Base-by-base conservation (phyloP, 2,329 filamentous ascomycete genomes). In the Paecilomyces niveus region DNA sequence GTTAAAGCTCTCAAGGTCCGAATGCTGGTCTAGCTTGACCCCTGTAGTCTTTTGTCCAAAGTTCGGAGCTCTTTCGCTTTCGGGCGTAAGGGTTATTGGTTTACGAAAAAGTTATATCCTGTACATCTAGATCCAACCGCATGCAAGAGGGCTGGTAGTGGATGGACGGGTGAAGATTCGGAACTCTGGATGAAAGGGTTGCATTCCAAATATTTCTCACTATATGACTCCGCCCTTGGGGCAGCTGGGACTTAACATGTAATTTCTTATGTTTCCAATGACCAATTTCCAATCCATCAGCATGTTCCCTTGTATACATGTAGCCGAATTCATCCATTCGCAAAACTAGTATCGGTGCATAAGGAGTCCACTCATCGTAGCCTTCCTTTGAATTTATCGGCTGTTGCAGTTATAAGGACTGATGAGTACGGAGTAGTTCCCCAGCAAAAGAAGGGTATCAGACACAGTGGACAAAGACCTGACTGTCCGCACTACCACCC, bases 81-180 rank as follows among this genome's bases (percentile, higher is more conserved):
- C 39, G 15, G 18, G 39, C 39, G 39, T 18, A 45, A 45, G 39
- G 39, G 39, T 45, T 21, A 45, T 45, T 45, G 39, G 39, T 67
- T 62, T 65, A 65, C 70, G 70, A 72, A 70, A 55, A 72, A 68
- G 39, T 45, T 45, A 72, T 72, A 73, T 72, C 70, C 70, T 73
- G 71, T 73, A 73, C 69, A 70, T 72, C 72, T 73, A 73, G 70
- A 72, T 71, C 68, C 67, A 70, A 70, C 68, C 65, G 68, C 68
- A 64, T 64, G 67, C 59, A 61, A 65, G 58, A 65, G 64, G 66
- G 64, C 63, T 64, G 60, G 64, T 62, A 66, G 67, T 64, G 62
- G 65, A 62, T 59, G 57, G 64, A 61, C 56, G 58, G 53, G 50
- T 53, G 53, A 54, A 52, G 22, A 50, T 54, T 54, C 32, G 60